Base-by-base conservation (phyloP, 2,329 filamentous ascomycete genomes). In the Celoporthe dispersa region DNA sequence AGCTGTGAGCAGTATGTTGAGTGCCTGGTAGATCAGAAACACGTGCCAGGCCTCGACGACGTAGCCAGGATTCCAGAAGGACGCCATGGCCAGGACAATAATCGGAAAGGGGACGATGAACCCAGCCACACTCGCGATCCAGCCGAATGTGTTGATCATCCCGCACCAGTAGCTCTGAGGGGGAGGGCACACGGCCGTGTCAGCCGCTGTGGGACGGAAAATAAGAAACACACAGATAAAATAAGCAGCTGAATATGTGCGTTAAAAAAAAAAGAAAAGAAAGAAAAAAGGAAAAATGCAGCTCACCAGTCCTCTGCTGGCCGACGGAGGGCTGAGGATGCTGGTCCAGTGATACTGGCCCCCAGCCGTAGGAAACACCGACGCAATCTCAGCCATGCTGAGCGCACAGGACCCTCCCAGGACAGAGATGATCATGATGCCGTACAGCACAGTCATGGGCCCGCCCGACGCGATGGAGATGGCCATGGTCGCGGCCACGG, bases 271-370 rank as follows among this genome's bases (percentile, higher is more conserved):
- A 37, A 9, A 37, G 35, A 37, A 9, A 37, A 5, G 35, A 37
- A 37, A 37, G 7, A 3, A 37, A 7, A 3, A 12, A 19, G 2
- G 7, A 41, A 5, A n/a, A 16, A 12, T 25, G 28, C 28, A n/a
- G 55, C 70, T 39, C 8, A 71, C 70, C 19, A 71, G 57, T 35
- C 66, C 64, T 60, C 67, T 51, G 25, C 62, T 68, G n/a, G 53
- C 14, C 7, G 37, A 64, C 1, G 55, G 9, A 9, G 77, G 76
- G 5, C 75, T 73, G 25, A 78, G 69, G 8, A 80, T 77, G 19
- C 74, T 76, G 1, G 78, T 77, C 76, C 78, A 81, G 35, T 81
- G 79, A 67, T 81, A 81, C 62, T 81, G 80, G 3, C 80, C 80
- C 2, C 80, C 79, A 0, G 80, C 80, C 4, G 80, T 81, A 0